Conservation (phyloP, 176 grass and related monocot genomes). For the Coix lacrymajobi region DNA sequence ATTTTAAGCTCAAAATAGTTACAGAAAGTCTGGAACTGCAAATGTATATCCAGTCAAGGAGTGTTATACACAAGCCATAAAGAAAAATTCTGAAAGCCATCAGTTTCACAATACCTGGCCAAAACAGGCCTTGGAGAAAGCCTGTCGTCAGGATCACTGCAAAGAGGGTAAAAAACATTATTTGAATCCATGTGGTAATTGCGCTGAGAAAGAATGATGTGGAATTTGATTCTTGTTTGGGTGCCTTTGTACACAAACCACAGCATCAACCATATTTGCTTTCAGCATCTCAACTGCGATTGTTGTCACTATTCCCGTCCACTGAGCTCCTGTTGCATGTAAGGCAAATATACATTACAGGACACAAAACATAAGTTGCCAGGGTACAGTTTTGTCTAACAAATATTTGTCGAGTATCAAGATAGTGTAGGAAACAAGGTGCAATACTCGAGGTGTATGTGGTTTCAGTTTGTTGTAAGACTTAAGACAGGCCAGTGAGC, state of each 20-base stretch:
- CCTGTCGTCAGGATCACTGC: conserved; percentile 82
- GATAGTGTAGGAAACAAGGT: background rate
- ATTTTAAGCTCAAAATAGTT: background rate
- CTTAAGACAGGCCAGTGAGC: background rate
- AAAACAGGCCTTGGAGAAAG: conserved; percentile 79
- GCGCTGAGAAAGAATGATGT: conserved; percentile 16
- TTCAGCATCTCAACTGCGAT: conserved; percentile 96
- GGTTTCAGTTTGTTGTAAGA: background rate
- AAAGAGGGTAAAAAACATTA: conserved; percentile 25
- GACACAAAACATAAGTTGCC: background rate
- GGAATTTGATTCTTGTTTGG: conserved; percentile 34
- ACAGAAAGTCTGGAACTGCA: background rate
- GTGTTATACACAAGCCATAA: background rate
- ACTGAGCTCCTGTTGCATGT: conserved; percentile 68
- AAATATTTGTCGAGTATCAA: background rate
- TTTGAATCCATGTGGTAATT: background rate
- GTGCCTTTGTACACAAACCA: conserved; percentile 97
- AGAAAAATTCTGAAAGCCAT: background rate
- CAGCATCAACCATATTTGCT: conserved; percentile 82
- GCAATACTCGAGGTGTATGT: background rate
- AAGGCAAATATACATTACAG: background rate
- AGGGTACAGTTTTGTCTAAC: background rate
- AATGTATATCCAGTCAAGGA: background rate
- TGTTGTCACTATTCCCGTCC: conserved; percentile 89
- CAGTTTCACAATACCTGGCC: conserved; percentile 49